Conservation (phyloP, 1,284 basidiomycete species). For the Peniophora sp. region DNA sequence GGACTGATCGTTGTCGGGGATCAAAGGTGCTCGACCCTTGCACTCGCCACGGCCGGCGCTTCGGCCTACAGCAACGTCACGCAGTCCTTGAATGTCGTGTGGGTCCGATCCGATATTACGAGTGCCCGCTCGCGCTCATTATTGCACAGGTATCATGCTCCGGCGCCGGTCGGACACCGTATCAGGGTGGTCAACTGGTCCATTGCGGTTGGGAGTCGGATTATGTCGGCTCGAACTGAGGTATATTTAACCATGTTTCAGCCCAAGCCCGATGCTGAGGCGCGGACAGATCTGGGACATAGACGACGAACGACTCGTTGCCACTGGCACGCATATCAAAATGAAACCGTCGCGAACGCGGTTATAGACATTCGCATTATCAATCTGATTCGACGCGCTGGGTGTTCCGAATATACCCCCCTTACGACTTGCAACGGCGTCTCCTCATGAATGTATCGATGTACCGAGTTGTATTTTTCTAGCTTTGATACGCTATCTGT, state of each 20-base stretch:
- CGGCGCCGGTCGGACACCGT: conserved; percentile 36
- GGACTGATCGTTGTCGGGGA: neutral
- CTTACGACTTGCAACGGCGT: too few relatives aligned
- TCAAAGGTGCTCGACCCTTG: conserved; percentile 37
- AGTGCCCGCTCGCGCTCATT: neutral
- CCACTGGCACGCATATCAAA: conserved; percentile 45
- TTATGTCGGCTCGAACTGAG: conserved; percentile 37
- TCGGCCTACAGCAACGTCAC: conserved; percentile 24
- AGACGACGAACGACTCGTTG: conserved; percentile 40
- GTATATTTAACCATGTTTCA: conserved; percentile 20
- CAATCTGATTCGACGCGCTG: too few relatives aligned
- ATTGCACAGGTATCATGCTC: conserved; percentile 35
- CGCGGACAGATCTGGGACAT: conserved; percentile 44
- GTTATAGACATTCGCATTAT: too few relatives aligned
- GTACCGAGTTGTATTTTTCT: too few relatives aligned
- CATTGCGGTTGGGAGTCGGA: conserved; percentile 30
- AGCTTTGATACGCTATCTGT: too few relatives aligned
- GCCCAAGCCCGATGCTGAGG: neutral
- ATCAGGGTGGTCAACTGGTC: conserved; percentile 42
- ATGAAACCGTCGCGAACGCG: conserved; percentile 33
- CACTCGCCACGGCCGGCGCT: conserved; percentile 25
- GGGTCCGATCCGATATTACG: too few relatives aligned
- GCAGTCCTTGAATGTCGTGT: conserved; percentile 36
- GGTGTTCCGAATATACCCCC: too few relatives aligned
- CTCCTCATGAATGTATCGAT: too few relatives aligned